Conservation (phyloP, 441 rosid genomes). For the Euphorbia celastroides region DNA sequence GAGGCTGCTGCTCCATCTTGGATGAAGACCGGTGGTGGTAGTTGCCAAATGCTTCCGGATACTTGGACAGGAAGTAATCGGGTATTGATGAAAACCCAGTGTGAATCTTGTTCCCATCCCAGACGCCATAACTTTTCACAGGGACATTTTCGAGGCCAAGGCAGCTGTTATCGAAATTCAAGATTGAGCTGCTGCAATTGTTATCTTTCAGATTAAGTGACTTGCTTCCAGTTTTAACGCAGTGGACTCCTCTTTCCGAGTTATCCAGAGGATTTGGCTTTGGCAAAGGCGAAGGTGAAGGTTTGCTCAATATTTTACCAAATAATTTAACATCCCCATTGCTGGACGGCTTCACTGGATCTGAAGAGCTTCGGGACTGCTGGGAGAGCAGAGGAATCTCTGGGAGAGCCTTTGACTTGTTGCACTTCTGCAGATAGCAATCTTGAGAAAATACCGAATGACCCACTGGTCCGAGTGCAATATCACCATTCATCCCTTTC, state of each 20-base stretch:
- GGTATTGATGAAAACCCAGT: slow-evolving; percentile 70
- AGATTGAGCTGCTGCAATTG: slow-evolving; percentile 24
- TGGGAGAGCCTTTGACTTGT: too few species aligned
- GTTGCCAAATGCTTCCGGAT: slow-evolving; percentile 66
- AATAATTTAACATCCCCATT: slow-evolving; percentile 79
- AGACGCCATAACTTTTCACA: slow-evolving; percentile 58
- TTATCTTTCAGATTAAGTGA: slow-evolving; percentile 31
- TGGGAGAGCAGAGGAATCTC: slow-evolving; percentile 21
- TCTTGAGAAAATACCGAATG: slow-evolving; percentile 9
- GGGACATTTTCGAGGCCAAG: slow-evolving; percentile 63
- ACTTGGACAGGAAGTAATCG: slow-evolving; percentile 63
- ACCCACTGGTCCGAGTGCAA: slow-evolving; percentile 22
- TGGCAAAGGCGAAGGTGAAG: slow-evolving; percentile 22
- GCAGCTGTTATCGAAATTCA: slow-evolving; percentile 46
- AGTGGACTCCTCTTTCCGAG: slow-evolving; percentile 33
- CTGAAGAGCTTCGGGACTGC: slow-evolving; percentile 36
- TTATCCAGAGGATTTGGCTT: slow-evolving; percentile 26
- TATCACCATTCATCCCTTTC: slow-evolving; percentile 40
- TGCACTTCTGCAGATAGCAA: too few species aligned
- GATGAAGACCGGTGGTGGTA: slow-evolving; percentile 28
- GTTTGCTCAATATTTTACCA: slow-evolving; percentile 67
- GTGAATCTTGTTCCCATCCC: slow-evolving; percentile 87
- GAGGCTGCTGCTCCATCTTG: slow-evolving; percentile 40
- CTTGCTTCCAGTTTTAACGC: slow-evolving; percentile 32
- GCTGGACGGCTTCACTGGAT: slow-evolving; percentile 44